A percentile compares a stretch with the other conserved stretches of the same genome.
phyloP scores from a whole-genome alignment of 139 green algal genomes.

The Pleodorina starrii region DNA sequence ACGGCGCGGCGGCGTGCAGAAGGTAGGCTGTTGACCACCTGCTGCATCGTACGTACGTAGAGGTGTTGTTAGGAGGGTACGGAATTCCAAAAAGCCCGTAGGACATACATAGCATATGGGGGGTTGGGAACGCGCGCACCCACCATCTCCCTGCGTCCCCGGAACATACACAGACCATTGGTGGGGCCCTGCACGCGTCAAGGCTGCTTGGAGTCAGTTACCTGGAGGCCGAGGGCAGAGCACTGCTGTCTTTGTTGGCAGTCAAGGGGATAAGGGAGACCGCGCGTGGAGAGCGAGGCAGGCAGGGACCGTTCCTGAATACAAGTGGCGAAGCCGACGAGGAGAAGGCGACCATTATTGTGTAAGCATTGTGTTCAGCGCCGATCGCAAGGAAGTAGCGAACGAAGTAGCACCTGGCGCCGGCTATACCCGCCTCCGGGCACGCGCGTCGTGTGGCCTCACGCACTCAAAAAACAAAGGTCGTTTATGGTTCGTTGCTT shows the following conservation, averaged over 20 bases:
- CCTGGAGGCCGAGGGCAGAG: no score
- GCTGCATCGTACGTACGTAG: no score
- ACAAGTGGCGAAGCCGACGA: neutral
- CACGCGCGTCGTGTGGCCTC: neutral
- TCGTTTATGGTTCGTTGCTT: neutral
- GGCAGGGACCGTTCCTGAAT: no score
- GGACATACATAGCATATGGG: neutral
- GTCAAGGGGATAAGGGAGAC: no score
- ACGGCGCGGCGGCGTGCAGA: neutral
- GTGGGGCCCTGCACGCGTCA: neutral
- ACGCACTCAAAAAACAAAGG: neutral
- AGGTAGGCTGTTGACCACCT: neutral
- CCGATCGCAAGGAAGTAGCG: neutral
- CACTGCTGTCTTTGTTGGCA: no score
- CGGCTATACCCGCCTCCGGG: neutral
- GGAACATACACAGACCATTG: neutral
- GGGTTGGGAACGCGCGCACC: neutral
- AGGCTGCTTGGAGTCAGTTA: no score
- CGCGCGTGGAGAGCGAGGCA: no score
- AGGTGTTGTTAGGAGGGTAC: no score
- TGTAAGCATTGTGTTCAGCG: neutral
- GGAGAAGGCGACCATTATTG: neutral
- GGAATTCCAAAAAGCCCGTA: neutral
- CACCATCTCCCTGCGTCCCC: neutral
- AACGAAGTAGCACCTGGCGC: neutral